phyloP scores from a whole-genome alignment of 805 yeast species.

The Barnettozyma californica region DNA sequence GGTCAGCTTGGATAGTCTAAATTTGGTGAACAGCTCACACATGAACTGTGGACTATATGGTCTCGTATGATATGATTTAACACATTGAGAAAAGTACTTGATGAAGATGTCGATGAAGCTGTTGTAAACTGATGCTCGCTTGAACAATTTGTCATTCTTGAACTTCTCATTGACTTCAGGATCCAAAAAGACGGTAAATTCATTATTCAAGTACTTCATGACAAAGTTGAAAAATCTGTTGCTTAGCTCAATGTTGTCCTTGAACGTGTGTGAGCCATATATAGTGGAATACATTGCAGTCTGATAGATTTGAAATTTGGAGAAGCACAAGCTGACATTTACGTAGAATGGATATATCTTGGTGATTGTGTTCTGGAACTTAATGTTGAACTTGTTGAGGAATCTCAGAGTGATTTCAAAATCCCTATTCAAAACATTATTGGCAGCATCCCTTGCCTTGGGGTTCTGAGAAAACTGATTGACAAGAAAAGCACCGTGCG shows the following conservation, averaged over 20 bases:
- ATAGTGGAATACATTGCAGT: slow-evolving; percentile 19
- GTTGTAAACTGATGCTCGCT: slow-evolving; percentile 19
- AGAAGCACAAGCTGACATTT: slow-evolving; percentile 21
- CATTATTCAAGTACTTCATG: slow-evolving; percentile 16
- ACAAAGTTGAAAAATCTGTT: slow-evolving; percentile 21
- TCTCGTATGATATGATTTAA: slow-evolving; percentile 28
- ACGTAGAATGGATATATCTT: slow-evolving; percentile 14
- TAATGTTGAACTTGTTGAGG: slow-evolving; percentile 21
- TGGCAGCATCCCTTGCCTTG: slow-evolving; percentile 11
- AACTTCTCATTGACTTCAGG: slow-evolving; percentile 10
- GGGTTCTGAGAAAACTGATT: slow-evolving; percentile 9
- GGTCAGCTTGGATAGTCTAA: slow-evolving; percentile 15
- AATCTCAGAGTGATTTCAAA: slow-evolving; percentile 24
- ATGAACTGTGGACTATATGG: slow-evolving; percentile 27
- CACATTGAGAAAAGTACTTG: slow-evolving; percentile 26
- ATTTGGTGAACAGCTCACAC: slow-evolving; percentile 24
- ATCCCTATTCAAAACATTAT: slow-evolving; percentile 15
- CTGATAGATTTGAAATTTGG: slow-evolving; percentile 24
- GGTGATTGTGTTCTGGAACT: slow-evolving; percentile 5
- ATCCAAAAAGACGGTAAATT: slow-evolving; percentile 16
- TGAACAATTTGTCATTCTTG: slow-evolving; percentile 10
- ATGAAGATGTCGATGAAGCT: slow-evolving; percentile 20
- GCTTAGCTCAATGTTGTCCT: slow-evolving; percentile 19
- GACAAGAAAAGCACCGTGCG: slow-evolving; percentile 21
- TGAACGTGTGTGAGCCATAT: slow-evolving; percentile 19